Evolutionary conservation across 331 rosid species (phyloP), one percentile per base, ranked within the genome.

Genomic region (Acacia concinna): DNA sequence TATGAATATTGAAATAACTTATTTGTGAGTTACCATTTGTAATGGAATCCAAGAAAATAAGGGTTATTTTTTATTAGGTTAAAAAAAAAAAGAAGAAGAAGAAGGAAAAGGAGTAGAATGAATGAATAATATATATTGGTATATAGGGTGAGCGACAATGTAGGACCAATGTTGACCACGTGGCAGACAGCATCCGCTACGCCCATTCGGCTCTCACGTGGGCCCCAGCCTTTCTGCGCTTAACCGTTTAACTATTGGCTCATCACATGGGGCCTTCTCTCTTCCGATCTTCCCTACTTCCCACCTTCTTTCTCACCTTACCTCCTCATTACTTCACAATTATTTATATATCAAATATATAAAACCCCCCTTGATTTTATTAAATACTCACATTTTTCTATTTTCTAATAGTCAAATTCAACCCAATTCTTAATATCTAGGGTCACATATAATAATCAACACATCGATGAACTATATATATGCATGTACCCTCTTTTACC

Each of bases 161-260:
- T 86, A 87, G 98, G 92, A 77, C 85, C 90, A 85, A 31, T 92
- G 97, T 87, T 91, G 85, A 85, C 87, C 97, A 92, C 97, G 97
- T 94, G 94, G 97, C 91, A 87, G 97, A 91, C 98, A 92, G 85
- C 87, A 77, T 85, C 87, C 54, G 74, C 81, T 68, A 73, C 49
- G 40, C 80, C 81, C 75, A 76, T 78, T 38, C 52, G 82, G 76
- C 41, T 64, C 68, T 66, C 72, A 78, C 27, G 86, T 87, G 91
- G 98, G 91, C 65, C 98, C 93, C 85, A 75, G 14, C 38, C 76
- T 49, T 35, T 31, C 11, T 8, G 21, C 28, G 37, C 76, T 76
- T 73, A 51, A 69, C 35, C 56, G 32, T 74, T 83, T 62, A 17
- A 43, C 49, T 73, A 64, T 69, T 83, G 84, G 82, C 90, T 87